Conservation (phyloP, 768 basidiomycete genomes). For the Thelephora ganbajun region DNA sequence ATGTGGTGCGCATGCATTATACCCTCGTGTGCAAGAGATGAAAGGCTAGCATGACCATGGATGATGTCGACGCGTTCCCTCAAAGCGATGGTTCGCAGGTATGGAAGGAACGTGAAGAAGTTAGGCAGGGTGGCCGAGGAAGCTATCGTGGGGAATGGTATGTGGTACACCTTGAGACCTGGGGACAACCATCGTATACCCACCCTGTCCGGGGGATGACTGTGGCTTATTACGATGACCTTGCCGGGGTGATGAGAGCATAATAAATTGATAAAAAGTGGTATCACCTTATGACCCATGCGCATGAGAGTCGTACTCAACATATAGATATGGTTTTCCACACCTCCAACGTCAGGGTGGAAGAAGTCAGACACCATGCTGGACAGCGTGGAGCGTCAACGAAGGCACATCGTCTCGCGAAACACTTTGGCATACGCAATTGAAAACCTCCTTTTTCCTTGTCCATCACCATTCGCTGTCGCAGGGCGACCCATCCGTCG, state of each 20-base stretch:
- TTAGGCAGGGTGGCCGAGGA: conserved; percentile 91
- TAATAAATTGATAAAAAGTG: not conserved
- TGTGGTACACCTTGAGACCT: conserved; percentile 84
- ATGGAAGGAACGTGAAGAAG: conserved; percentile 85
- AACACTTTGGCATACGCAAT: not conserved
- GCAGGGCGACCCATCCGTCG: too few relatives aligned
- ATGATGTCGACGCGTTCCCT: conserved; percentile 79
- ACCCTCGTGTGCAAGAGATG: conserved; percentile 83
- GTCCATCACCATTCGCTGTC: too few relatives aligned
- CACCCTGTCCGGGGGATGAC: conserved; percentile 71
- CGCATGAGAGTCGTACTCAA: conserved; percentile 71
- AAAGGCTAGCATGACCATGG: conserved; percentile 87
- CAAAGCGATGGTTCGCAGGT: conserved; percentile 77
- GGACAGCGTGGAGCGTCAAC: not conserved
- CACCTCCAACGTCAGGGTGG: conserved; percentile 85
- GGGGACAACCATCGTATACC: conserved; percentile 86
- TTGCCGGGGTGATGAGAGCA: conserved; percentile 15
- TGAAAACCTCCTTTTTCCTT: not conserved
- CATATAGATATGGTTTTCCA: conserved; percentile 94
- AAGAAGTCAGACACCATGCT: conserved; percentile 99
- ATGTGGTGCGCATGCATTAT: conserved; percentile 82
- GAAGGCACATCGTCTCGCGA: not conserved
- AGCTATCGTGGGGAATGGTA: conserved; percentile 80
- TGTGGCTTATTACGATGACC: conserved; percentile 94
- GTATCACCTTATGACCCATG: conserved; percentile 68